Base-by-base conservation (phyloP, 306 rosid genomes). In the Boehmeria nivea region DNA sequence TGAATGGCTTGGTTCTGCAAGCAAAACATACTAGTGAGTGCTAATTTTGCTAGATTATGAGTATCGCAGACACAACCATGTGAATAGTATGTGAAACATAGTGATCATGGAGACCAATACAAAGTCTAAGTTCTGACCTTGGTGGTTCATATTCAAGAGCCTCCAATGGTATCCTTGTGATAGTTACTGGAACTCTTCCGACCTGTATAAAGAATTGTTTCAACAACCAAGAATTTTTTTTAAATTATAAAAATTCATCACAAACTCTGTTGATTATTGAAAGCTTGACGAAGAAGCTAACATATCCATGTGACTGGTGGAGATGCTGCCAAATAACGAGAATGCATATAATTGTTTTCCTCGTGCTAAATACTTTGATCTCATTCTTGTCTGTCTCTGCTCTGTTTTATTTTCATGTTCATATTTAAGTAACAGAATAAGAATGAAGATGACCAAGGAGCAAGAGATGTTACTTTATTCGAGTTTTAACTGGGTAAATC, bases 101-200 rank as follows among this genome's bases (percentile, higher is more conserved):
- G 59, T 1, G 22, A 24, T 14, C 44, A 38, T 6, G 24, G 54
- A 23, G 75, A 43, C 23, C 20, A 40, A 53, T 63, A 63, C 39
- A 23, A 39, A 51, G 58, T 40, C 10, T 5, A 14, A 46, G 12
- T 48, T 50, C 63, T 54, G 17, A 90, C 97, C 83, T 84, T 42
- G 98, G 95, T 0, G 88, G 94, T 77, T 90, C 98, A 23, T 90
- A 90, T 67, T 90, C 95, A 65, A 90, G 87, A 68, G 86, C 80
- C 55, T 75, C 74, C 75, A 90, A 76, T 17, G 98, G 98, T 62
- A 90, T 86, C 80, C 60, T 80, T 49, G 71, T 68, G 78, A 85
- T 78, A 59, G 84, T 69, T 57, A 90, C 94, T 12, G 88, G 68
- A 65, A 87, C 98, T 68, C 85, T 90, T 37, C 88, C 82, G 71